Conservation (phyloP, 805 yeast species). For the Myxozyma kluyveri region DNA sequence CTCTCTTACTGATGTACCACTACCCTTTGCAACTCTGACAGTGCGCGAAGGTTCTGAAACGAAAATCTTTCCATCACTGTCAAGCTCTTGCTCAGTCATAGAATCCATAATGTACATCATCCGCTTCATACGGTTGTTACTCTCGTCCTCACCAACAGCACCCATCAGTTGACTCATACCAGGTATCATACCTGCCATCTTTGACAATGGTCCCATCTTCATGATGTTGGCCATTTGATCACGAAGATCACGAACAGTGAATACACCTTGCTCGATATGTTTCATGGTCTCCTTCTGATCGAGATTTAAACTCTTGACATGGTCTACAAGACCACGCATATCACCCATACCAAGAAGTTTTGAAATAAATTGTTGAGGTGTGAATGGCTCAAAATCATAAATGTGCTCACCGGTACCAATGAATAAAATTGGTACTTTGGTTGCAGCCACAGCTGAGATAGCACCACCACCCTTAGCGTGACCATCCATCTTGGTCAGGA, state of each 20-base stretch:
- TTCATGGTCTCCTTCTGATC: slow-evolving; percentile 84
- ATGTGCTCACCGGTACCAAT: slow-evolving; percentile 99
- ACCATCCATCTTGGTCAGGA: slow-evolving; percentile 95
- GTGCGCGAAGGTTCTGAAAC: slow-evolving; percentile 79
- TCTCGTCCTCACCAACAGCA: slow-evolving; percentile 73
- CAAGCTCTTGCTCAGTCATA: slow-evolving; percentile 89
- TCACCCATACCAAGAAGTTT: slow-evolving; percentile 94
- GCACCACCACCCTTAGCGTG: slow-evolving; percentile 99
- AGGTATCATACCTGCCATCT: slow-evolving; percentile 93
- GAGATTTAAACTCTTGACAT: slow-evolving; percentile 79
- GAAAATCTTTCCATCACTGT: slow-evolving; percentile 81
- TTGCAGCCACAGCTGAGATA: slow-evolving; percentile 97
- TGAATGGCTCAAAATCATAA: slow-evolving; percentile 84
- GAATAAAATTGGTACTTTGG: slow-evolving; percentile 89
- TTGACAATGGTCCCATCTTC: slow-evolving; percentile 95
- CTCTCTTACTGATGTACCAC: slow-evolving; percentile 88
- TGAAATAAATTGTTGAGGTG: slow-evolving; percentile 86
- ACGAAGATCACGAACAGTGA: slow-evolving; percentile 85
- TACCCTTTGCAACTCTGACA: slow-evolving; percentile 87
- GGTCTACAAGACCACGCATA: slow-evolving; percentile 89
- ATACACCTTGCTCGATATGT: slow-evolving; percentile 91
- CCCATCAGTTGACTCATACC: slow-evolving; percentile 85
- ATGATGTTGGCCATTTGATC: slow-evolving; percentile 91
- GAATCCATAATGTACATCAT: slow-evolving; percentile 94
- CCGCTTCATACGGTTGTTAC: slow-evolving; percentile 74